Base-by-base conservation (phyloP, 352 stramenopile species). In the Phytophthora pisi region DNA sequence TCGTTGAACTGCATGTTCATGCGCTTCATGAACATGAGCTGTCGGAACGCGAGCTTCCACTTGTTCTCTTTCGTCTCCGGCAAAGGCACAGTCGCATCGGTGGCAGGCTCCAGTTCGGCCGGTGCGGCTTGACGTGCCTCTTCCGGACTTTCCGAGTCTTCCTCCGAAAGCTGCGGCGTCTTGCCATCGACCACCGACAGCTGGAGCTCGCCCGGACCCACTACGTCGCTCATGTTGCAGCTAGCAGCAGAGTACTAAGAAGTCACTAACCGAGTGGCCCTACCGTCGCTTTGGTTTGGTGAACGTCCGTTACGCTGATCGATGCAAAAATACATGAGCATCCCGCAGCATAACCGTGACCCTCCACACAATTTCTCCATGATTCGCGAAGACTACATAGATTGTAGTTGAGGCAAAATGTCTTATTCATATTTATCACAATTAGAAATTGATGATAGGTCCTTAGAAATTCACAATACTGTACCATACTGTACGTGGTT, bases 1-100 rank as follows among this genome's bases (percentile, higher is more conserved):
- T 86, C 69, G 51, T 90, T 90, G 49, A 90, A 86, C 59, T 91
- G 75, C 80, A 89, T 86, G 61, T 93, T 90, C 82, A 92, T 91
- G 34, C 78, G 67, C 64, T 92, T 92, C 81, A 93, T 92, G 72
- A 93, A 92, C 73, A 91, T 82, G 40, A 93, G 78, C 59, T 93
- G 86, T 10, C 82, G 80, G 51, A 93, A 89, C 36, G 80, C 80
- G 50, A 92, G 75, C 57, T 93, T 93, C 86, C 82, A 91, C 66
- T 79, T 81, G 72, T 85, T 90, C 62, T 89, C 80, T 49, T 77
- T 72, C 4, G 23, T 51, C 7, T 57, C 59, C 5, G 38, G 45
- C n/a, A n/a, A 18, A 20, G 38, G 11, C 28, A 16, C n/a, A 5
- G 23, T 5, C 15, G 3, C 16, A 23, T 20, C 9, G 31, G 30